Evolutionary conservation across 768 basidiomycete species (phyloP).

Genomic region (Exidia glandulosa): DNA sequence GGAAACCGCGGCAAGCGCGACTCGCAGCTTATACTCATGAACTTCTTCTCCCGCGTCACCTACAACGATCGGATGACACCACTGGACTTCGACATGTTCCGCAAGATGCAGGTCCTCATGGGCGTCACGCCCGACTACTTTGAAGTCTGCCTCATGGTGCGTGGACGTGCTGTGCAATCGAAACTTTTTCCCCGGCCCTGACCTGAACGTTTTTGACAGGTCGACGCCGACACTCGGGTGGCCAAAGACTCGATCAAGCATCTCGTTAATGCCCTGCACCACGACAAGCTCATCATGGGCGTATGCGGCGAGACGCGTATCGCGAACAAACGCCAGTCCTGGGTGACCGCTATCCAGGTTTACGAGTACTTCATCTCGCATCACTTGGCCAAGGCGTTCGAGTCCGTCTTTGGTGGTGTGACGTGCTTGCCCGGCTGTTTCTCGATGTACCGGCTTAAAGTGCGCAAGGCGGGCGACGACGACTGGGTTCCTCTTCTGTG

Average conservation of each 20-base stretch:
- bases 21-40: conserved; percentile 98
- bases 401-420: conserved; percentile 98
- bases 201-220: conserved; percentile 37
- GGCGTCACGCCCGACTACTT: conserved; percentile 99
- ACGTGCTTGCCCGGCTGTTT: conserved; percentile 99
- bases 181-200: conserved; percentile 1
- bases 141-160: conserved; percentile 92
- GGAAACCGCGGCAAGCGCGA: conserved; percentile 98
- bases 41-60: conserved; percentile 97
- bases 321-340: conserved; percentile 94
- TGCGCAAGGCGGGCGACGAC: conserved; percentile 73
- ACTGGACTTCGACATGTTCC: conserved; percentile 94
- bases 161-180: conserved; percentile 23
- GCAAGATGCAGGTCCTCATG: conserved; percentile 92
- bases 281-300: conserved; percentile 98
- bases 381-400: conserved; percentile 96
- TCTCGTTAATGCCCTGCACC: conserved; percentile 97
- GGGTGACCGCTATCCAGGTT: conserved; percentile 98
- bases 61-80: conserved; percentile 99
- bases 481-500: conserved; percentile 97
- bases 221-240: conserved; percentile 97
- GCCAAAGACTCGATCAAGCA: conserved; percentile 82
- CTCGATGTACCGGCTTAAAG: conserved; percentile 98
- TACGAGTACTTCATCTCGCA: conserved; percentile 99
- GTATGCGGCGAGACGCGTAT: conserved; percentile 98